Percentiles rank a stretch among this genome's conserved stretches.
phyloP scores from a whole-genome alignment of 176 grass and related monocot species.

The Raddia distichophylla region DNA sequence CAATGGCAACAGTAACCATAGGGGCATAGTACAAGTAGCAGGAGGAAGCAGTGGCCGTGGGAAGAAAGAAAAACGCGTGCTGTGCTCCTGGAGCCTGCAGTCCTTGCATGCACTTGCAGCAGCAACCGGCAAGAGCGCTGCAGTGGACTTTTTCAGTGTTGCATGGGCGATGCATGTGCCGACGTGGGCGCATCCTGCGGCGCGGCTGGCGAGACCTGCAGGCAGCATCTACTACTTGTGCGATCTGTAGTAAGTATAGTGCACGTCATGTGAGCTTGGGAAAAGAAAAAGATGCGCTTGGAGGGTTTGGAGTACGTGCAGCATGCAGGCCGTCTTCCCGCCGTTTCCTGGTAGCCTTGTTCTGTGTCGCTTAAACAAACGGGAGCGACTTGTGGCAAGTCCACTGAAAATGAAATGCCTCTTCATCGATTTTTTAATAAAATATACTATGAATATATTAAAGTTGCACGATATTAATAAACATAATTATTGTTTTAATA shows the following conservation, averaged over 20 bases:
- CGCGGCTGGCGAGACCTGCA: neutral
- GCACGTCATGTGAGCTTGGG: neutral
- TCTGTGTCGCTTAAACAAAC: no score
- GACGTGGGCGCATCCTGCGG: neutral
- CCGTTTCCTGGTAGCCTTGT: neutral
- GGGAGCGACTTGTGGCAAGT: no score
- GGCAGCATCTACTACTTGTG: neutral
- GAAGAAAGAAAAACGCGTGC: conserved; percentile 5
- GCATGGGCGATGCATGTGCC: neutral
- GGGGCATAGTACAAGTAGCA: neutral
- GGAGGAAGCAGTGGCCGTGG: neutral
- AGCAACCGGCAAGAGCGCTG: neutral
- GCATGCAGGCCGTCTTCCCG: neutral
- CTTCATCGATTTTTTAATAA: no score
- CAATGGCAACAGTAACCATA: neutral
- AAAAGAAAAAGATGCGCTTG: neutral
- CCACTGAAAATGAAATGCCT: no score
- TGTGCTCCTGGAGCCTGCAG: neutral
- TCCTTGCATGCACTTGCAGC: no score
- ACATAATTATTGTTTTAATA: no score
- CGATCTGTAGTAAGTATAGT: neutral
- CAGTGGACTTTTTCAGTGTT: neutral
- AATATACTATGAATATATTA: no score
- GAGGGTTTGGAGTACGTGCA: neutral
- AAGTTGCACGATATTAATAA: no score